phyloP scores from a whole-genome alignment of 257 asterid genomes.

The Asclepias syriaca region DNA sequence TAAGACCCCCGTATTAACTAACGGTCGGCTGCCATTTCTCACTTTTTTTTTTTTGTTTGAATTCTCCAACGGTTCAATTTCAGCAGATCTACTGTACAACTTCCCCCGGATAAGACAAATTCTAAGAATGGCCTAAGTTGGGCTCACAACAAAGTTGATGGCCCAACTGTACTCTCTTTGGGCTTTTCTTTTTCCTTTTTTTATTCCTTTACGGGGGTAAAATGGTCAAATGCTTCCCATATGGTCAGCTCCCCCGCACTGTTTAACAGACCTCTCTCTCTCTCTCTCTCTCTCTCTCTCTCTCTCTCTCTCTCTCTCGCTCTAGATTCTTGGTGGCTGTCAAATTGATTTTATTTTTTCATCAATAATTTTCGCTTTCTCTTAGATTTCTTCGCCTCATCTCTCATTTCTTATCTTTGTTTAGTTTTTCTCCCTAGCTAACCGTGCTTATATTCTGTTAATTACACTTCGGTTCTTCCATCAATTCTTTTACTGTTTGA shows the following conservation, averaged over 20 bases:
- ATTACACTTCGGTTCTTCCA: neutral
- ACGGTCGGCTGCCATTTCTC: conserved; percentile 28
- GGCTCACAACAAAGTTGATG: too few species aligned
- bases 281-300: too few species aligned
- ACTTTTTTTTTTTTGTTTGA: conserved; percentile 14
- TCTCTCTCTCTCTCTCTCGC: neutral
- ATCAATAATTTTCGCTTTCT: neutral
- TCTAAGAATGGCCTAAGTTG: too few species aligned
- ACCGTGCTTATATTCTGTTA: neutral
- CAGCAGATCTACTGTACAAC: neutral
- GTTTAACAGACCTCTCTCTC: too few species aligned
- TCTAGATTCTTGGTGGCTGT: neutral
- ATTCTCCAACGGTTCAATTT: conserved; percentile 46
- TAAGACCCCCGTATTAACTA: conserved; percentile 1
- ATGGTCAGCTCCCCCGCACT: too few species aligned
- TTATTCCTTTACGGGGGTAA: too few species aligned
- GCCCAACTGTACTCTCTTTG: too few species aligned
- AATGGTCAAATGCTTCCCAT: too few species aligned
- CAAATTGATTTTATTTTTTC: neutral
- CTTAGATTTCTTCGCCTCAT: conserved; percentile 4
- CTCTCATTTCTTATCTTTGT: neutral
- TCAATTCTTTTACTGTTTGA: neutral
- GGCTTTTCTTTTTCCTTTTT: too few species aligned
- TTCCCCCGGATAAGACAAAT: too few species aligned
- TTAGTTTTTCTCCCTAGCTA: neutral